Evolutionary conservation across 2,329 filamentous ascomycete species (phyloP), one percentile per base, ranked within the genome.

Genomic region (Talaromyces sp.): DNA sequence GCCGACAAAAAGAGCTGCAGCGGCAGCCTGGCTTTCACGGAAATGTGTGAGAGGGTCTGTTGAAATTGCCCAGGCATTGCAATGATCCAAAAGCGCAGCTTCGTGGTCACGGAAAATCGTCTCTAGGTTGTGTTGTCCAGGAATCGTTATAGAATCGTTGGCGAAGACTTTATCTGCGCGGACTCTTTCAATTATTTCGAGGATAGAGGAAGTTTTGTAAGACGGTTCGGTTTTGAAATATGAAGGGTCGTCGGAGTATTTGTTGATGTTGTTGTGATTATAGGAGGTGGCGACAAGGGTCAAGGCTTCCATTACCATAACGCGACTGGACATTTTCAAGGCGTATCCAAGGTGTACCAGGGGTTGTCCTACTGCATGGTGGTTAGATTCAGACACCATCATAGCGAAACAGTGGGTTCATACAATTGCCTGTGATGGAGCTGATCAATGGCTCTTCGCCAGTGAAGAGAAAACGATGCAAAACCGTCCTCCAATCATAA

Each of bases 311-410:
- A 96, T 95, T 54, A 88, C 93, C 21, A 98, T 73, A 65, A 96
- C 93, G 61, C 88, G 89, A 67, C 85, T 95, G 63, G 90, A 85
- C 68, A 98, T 82, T 78, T 99, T 93, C 70, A 89, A 93, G 10
- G 92, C 95, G 71, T 96, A 97, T n/a, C 87, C 93, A 2, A 99
- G 82, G 69, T 98, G 95, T 61, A 98, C 95, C n/a, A 98, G 80
- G 1, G 93, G 90, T 69, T 97, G 91, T 19, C 89, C 93, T 63
- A 96, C 90, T 93, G 65, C 27, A 43, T 53, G 59, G 10, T 17
- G 35, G 65, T 78, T 57, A 79, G 29, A 50, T 62, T 65, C 52
- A 54, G 14, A 41, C 19, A 32, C 29, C 6, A 38, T 38, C 17
- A 26, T 26, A 26, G 11, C 11, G 58, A 32, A 35, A 41, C 1